Evolutionary conservation across 2,329 filamentous ascomycete species (phyloP).

Genomic region (Ilyonectria mors-panacis): DNA sequence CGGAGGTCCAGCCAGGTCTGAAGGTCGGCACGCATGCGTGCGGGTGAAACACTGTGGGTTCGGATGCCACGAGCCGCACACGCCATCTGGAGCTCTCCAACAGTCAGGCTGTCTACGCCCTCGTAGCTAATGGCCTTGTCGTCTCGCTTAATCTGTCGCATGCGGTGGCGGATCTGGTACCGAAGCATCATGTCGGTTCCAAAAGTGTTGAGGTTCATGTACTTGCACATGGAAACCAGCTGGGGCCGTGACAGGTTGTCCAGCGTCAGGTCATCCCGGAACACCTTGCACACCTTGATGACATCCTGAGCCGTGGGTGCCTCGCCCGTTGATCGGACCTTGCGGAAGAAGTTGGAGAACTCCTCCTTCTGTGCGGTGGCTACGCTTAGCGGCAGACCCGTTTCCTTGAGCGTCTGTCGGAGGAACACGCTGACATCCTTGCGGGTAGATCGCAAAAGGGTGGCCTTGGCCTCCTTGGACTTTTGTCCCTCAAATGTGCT

Average conservation of each 20-base stretch:
- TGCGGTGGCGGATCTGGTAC: constrained; percentile 96
- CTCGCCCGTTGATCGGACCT: constrained; percentile 92
- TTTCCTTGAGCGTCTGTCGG: constrained; percentile 89
- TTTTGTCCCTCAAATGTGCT: constrained; percentile 97
- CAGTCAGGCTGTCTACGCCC: constrained; percentile 93
- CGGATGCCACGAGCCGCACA: constrained; percentile 93
- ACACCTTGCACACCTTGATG: constrained; percentile 99
- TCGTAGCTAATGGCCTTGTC: constrained; percentile 95
- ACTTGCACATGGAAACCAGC: constrained; percentile 96
- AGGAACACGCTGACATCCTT: constrained; percentile 96
- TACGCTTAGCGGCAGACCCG: constrained; percentile 88
- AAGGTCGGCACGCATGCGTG: constrained; percentile 88
- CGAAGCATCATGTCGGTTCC: constrained; percentile 98
- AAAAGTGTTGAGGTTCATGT: constrained; percentile 98
- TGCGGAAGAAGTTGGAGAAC: constrained; percentile 97
- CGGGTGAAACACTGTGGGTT: constrained; percentile 92
- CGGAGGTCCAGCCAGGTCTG: constrained; percentile 95
- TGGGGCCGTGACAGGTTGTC: constrained; percentile 98
- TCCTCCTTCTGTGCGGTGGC: constrained; percentile 92
- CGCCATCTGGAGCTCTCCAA: constrained; percentile 91
- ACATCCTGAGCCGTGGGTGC: constrained; percentile 90
- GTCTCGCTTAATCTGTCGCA: constrained; percentile 99
- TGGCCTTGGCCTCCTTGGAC: constrained; percentile 90
- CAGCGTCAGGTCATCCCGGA: constrained; percentile 96
- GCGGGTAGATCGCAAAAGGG: constrained; percentile 83